Base-by-base conservation (phyloP, 352 stramenopile species). In the Aphanomyces invadans region DNA sequence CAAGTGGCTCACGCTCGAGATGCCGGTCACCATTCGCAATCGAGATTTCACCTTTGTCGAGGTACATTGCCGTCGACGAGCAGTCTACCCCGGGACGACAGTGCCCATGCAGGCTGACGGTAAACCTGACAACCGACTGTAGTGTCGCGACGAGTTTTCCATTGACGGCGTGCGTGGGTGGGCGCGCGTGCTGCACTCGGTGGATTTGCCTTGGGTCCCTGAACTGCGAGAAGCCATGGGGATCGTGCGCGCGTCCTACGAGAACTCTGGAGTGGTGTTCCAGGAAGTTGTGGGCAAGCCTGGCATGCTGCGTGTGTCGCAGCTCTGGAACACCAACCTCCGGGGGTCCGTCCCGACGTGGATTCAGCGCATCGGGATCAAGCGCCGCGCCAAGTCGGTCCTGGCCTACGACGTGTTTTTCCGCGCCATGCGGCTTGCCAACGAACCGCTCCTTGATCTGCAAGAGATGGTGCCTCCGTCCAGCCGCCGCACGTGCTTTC, bases 121-220 rank as follows among this genome's bases (percentile, higher is more conserved):
- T n/a, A n/a, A n/a, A n/a, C n/a, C n/a, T n/a, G n/a, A n/a, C n/a
- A n/a, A n/a, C n/a, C n/a, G n/a, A n/a, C 3, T 36, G 15, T 70
- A 93, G 73, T 91, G 81, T 62, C 85, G 91, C 44, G 90, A 94
- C 48, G 83, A 94, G 59, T 92, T 94, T 68, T 82, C 76, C 3
- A 65, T 76, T 0, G 62, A 72, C 31, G 86, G 86, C 19, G 68
- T 78, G n/a, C 61, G 76, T 0, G 80, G 80, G 10, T 89, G 77
- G 76, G 80, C 85, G 21, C 54, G 77, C 11, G 74, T 69, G n/a
- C 66, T 87, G 45, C 77, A 85, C 63, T 87, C 78, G 36, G 71
- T 89, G 62, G 80, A 80, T 36, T 53, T 89, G 49, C 76, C 49
- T n/a, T 57, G 49, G 49, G 49, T 57, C 25, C 49, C 49, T 12